These are phyloP conservation scores for Mycena amicta DNA, from an alignment of 768 basidiomycete species.

Conservation along the genomic window DNA sequence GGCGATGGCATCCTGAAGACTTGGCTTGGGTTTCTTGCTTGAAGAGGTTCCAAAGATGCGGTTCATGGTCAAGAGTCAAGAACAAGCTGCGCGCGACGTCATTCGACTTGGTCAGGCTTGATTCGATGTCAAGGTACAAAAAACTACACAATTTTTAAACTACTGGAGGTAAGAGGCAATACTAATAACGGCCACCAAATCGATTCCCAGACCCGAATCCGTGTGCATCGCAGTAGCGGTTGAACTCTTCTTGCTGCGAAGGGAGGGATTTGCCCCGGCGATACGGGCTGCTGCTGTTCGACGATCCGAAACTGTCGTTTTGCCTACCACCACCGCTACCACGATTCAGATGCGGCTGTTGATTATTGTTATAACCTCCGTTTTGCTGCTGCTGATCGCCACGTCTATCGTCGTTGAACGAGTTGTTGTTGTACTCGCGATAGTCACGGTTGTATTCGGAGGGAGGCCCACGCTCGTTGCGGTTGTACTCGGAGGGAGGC, in stretches of 20 bases:
- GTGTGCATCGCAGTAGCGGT: not conserved
- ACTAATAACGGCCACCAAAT: too few relatives aligned
- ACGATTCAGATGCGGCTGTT: too few relatives aligned
- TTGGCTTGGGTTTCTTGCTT: conserved; percentile 82
- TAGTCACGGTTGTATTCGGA: not conserved
- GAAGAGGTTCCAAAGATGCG: conserved; percentile 79
- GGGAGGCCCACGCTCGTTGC: too few relatives aligned
- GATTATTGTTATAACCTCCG: not conserved
- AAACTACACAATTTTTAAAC: too few relatives aligned
- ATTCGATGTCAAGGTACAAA: too few relatives aligned
- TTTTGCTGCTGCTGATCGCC: not conserved
- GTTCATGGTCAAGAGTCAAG: conserved; percentile 56
- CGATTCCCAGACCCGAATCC: not conserved
- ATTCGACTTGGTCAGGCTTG: not conserved
- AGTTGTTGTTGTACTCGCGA: not conserved
- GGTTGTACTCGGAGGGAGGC: too few relatives aligned
- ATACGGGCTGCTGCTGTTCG: not conserved
- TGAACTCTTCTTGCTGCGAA: not conserved
- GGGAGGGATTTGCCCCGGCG: not conserved
- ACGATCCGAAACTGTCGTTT: not conserved
- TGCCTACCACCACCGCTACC: too few relatives aligned
- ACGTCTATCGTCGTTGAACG: not conserved
- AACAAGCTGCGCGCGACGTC: not conserved
- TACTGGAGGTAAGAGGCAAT: too few relatives aligned
- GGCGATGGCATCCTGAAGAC: conserved; percentile 89